Base-by-base conservation (phyloP, 2,329 filamentous ascomycete genomes). In the Xylariomycetidae sp. region DNA sequence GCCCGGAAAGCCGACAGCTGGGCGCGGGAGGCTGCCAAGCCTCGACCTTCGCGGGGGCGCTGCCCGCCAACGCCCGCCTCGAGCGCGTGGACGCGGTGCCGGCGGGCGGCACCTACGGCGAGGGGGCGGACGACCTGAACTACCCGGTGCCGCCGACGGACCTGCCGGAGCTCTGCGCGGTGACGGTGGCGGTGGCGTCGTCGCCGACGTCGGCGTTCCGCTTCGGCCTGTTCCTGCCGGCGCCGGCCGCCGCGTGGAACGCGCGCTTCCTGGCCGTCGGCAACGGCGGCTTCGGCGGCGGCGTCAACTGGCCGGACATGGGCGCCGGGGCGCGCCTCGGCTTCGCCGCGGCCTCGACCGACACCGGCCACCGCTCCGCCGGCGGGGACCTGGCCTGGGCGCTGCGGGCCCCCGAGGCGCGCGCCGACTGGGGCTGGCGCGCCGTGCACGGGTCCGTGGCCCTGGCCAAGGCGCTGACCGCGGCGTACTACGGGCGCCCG, bases 371-470 rank as follows among this genome's bases (percentile, higher is more conserved):
- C 39, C 57, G 49, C 31, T 63, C 60, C 1, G 43, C 47, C 0
- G 19, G 44, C 3, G 15, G 28, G 1, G 55, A 63, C 32, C 35
- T 48, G 6, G 39, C 42, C 22, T 69, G 66, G 65, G 64, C 61
- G 2, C 43, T 63, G 4, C 43, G 56, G 18, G 47, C 57, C n/a
- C 48, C 57, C 5, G 60, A 63, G 17, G 42, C 38, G 19, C 47
- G 47, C 19, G 47, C 46, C 6, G 62, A 64, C 36, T 67, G 60
- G 51, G 59, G 59, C 7, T 60, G 53, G 46, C 54, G 61, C 3
- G 52, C 61, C 4, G 33, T 64, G n/a, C 72, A 76, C 44, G 67
- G 64, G 6, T 66, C 68, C 1, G 62, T 70, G 4, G 60, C 60
- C 3, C 40, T 67, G 6, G 65, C 65, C 6, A 75, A 75, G 46